phyloP scores from a whole-genome alignment of 352 stramenopile genomes.

The Pythium guiyangense region DNA sequence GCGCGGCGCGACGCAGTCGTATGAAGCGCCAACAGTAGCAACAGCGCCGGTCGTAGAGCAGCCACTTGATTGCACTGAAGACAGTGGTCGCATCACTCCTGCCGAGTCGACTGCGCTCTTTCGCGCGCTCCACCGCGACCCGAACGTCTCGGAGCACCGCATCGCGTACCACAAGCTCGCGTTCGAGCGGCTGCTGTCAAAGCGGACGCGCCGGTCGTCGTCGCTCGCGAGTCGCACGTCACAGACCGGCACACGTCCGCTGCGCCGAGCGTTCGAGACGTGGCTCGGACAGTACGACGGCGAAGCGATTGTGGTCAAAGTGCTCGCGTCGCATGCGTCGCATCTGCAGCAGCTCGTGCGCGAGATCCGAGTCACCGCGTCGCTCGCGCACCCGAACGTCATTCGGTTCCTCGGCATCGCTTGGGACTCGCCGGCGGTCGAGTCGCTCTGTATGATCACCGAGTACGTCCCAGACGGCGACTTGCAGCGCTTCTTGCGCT shows the following conservation, averaged over 20 bases:
- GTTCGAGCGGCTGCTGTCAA: conserved; percentile 21
- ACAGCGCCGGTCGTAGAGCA: background rate
- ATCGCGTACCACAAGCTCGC: conserved; percentile 38
- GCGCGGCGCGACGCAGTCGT: background rate
- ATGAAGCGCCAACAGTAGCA: background rate
- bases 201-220: conserved; percentile 9
- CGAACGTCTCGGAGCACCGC: conserved; percentile 20
- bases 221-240: background rate
- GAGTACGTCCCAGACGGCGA: conserved; percentile 24
- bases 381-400: conserved; percentile 45
- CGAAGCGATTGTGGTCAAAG: conserved; percentile 34
- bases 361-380: conserved; percentile 33
- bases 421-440: conserved; percentile 21
- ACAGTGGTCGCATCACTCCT: conserved; percentile 3
- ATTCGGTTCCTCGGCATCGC: conserved; percentile 49
- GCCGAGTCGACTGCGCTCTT: conserved; percentile 24
- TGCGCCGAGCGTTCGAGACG: background rate
- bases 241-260: background rate
- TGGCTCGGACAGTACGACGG: conserved; percentile 37
- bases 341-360: conserved; percentile 27
- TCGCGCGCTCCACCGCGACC: conserved; percentile 19
- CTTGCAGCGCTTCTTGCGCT: conserved; percentile 16
- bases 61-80: too few relatives aligned
- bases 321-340: conserved; percentile 8
- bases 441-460: conserved; percentile 19